Percentiles rank a stretch among this genome's conserved stretches.
These are phyloP conservation scores for Anthoceros angustus DNA, from an alignment of 225 moss, liverwort and hornwort species.

Conservation along the genomic window DNA sequence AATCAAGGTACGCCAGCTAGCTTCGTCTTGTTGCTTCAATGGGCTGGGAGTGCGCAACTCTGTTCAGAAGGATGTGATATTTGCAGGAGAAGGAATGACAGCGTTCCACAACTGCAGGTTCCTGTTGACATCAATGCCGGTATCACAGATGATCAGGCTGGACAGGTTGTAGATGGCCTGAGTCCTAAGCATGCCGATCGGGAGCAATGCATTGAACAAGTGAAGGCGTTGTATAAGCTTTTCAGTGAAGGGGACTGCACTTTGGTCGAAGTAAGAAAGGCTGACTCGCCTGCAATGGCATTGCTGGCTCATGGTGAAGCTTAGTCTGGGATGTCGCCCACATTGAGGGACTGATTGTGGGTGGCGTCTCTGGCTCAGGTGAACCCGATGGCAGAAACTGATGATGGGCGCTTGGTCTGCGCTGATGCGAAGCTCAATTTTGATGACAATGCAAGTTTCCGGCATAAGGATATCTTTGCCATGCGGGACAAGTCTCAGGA, in stretches of 20 bases:
- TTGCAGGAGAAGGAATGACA: background rate
- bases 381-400: slow-evolving; percentile 87
- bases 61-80: no score
- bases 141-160: slow-evolving; percentile 72
- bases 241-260: slow-evolving; percentile 72
- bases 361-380: slow-evolving; percentile 25
- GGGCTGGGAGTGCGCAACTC: no score
- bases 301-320: no score
- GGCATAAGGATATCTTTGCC: slow-evolving; percentile 70
- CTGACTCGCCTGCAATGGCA: background rate
- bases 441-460: slow-evolving; percentile 84
- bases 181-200: slow-evolving; percentile 49
- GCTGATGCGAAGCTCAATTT: slow-evolving; percentile 98
- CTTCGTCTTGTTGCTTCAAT: background rate
- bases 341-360: no score
- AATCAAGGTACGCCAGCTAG: slow-evolving; percentile 41
- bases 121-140: slow-evolving; percentile 67
- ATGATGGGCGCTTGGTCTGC: slow-evolving; percentile 48
- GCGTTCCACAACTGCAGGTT: slow-evolving; percentile 27
- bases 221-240: slow-evolving; percentile 80
- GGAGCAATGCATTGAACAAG: slow-evolving; percentile 67
- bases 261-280: slow-evolving; percentile 49
- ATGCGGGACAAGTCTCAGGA: slow-evolving; percentile 83
- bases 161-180: slow-evolving; percentile 61
- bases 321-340: no score